Conservation (phyloP, 371 early-diverging fungal species). For the Apophysomyces trapeziformis region DNA sequence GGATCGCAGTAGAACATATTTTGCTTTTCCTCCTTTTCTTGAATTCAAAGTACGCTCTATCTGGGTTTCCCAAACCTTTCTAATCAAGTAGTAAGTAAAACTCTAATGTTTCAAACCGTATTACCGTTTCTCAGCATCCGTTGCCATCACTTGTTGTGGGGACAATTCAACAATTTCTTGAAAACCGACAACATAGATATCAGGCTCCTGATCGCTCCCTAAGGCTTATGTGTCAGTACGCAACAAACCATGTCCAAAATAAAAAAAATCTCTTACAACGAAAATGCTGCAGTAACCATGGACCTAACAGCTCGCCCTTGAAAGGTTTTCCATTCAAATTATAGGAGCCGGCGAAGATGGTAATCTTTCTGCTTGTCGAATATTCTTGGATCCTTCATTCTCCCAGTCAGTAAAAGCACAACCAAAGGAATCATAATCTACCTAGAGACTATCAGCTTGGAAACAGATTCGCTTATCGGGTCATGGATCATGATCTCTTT, state of each 20-base stretch:
- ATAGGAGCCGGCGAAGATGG: slow-evolving; percentile 84
- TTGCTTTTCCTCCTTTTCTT: slow-evolving; percentile 34
- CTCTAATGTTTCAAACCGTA: not conserved
- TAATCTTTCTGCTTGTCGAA: slow-evolving; percentile 55
- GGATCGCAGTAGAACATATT: slow-evolving; percentile 80
- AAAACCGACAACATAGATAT: slow-evolving; percentile 87
- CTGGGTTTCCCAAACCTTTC: slow-evolving; percentile 68
- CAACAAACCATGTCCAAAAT: too few species aligned
- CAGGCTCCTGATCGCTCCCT: slow-evolving; percentile 63
- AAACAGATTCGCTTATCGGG: slow-evolving; percentile 65
- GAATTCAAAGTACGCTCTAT: slow-evolving; percentile 62
- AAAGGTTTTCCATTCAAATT: slow-evolving; percentile 88
- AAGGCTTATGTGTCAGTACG: not conserved
- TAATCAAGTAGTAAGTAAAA: slow-evolving; percentile 13
- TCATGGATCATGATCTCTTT: slow-evolving; percentile 59
- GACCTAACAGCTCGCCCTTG: slow-evolving; percentile 63
- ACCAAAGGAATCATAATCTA: slow-evolving; percentile 14
- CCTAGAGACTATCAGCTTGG: slow-evolving; percentile 54
- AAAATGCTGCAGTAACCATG: slow-evolving; percentile 70
- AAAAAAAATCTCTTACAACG: slow-evolving; percentile 31
- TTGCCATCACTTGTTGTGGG: slow-evolving; percentile 78
- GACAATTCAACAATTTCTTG: slow-evolving; percentile 95
- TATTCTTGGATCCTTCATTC: slow-evolving; percentile 53
- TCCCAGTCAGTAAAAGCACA: not conserved
- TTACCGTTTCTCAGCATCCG: slow-evolving; percentile 71